Conservation (phyloP, 23 red algal genomes). For the Cyanidioschyzon merolae region DNA sequence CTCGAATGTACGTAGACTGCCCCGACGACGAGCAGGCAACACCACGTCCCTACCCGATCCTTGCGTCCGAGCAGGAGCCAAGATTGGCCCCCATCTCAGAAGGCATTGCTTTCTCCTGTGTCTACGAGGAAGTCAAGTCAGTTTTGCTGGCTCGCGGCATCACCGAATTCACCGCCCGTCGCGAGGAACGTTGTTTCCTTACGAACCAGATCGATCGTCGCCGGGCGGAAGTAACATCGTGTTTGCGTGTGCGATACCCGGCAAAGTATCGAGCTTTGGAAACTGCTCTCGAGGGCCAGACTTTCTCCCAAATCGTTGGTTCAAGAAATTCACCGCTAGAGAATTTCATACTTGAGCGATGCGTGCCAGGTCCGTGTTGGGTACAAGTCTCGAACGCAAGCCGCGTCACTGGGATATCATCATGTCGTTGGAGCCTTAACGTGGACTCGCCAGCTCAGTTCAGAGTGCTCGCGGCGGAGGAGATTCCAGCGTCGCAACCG, state of each 20-base stretch:
- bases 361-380: constrained; percentile 70
- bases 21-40: neutral
- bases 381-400: constrained; percentile 38
- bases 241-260: constrained; percentile 78
- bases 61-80: neutral
- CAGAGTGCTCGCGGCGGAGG: constrained; percentile 12
- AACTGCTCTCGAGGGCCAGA: constrained; percentile 31
- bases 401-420: constrained; percentile 33
- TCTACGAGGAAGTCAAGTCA: constrained; percentile 29
- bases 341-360: constrained; percentile 42
- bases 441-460: constrained; percentile 14
- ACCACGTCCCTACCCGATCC: neutral
- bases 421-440: constrained; percentile 13
- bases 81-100: neutral
- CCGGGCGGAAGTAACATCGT: constrained; percentile 29
- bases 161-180: constrained; percentile 40
- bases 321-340: constrained; percentile 41
- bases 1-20: constrained; percentile 12
- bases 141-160: constrained; percentile 28
- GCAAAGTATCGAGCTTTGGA: constrained; percentile 20
- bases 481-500: neutral
- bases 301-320: constrained; percentile 72
- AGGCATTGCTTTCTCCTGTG: constrained; percentile 26
- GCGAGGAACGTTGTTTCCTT: constrained; percentile 31
- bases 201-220: constrained; percentile 41